Percentiles rank a stretch among this genome's conserved stretches.
Evolutionary conservation across 2,329 filamentous ascomycete genomes (phyloP).

Genomic region (Ceratocystiopsis sp.): DNA sequence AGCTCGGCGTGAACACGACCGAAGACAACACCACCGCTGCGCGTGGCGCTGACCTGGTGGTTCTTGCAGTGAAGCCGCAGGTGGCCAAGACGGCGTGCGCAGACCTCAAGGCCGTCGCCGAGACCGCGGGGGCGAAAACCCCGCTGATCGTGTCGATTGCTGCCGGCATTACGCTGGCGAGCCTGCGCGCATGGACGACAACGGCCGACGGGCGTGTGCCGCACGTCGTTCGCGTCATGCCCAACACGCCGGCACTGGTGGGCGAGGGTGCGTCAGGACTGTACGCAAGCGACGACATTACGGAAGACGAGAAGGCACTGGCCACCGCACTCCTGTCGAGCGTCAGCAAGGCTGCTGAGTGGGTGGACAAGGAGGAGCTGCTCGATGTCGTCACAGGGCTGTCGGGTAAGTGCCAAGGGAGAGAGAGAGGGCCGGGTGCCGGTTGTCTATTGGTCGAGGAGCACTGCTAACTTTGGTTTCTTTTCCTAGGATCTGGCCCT

Average conservation of each 20-base stretch:
- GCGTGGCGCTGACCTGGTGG: slow-evolving; percentile 25
- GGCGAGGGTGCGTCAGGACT: slow-evolving; percentile 32
- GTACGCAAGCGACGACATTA: slow-evolving; percentile 26
- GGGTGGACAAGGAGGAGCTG: slow-evolving; percentile 31
- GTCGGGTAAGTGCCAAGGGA: slow-evolving; percentile 25
- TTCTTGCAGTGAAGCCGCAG: slow-evolving; percentile 35
- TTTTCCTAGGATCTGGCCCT: slow-evolving; percentile 26
- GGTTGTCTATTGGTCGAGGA: no score
- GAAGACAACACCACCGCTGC: slow-evolving; percentile 28
- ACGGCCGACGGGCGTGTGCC: slow-evolving; percentile 20
- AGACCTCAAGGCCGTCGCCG: slow-evolving; percentile 26
- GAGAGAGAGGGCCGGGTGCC: slow-evolving; percentile 6
- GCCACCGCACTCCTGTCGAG: slow-evolving; percentile 24
- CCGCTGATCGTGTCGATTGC: slow-evolving; percentile 32
- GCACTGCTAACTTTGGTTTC: background rate
- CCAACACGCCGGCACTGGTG: slow-evolving; percentile 32
- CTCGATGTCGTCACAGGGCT: slow-evolving; percentile 33
- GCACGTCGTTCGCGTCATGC: slow-evolving; percentile 33
- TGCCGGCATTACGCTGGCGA: slow-evolving; percentile 29
- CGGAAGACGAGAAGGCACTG: slow-evolving; percentile 23
- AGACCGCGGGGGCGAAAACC: slow-evolving; percentile 11
- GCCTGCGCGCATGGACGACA: slow-evolving; percentile 25
- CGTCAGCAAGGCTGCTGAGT: slow-evolving; percentile 30
- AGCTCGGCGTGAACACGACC: slow-evolving; percentile 27
- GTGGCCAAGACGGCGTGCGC: slow-evolving; percentile 28